Conservation (phyloP, 2,329 filamentous ascomycete species). For the Colletotrichum zoysiae region DNA sequence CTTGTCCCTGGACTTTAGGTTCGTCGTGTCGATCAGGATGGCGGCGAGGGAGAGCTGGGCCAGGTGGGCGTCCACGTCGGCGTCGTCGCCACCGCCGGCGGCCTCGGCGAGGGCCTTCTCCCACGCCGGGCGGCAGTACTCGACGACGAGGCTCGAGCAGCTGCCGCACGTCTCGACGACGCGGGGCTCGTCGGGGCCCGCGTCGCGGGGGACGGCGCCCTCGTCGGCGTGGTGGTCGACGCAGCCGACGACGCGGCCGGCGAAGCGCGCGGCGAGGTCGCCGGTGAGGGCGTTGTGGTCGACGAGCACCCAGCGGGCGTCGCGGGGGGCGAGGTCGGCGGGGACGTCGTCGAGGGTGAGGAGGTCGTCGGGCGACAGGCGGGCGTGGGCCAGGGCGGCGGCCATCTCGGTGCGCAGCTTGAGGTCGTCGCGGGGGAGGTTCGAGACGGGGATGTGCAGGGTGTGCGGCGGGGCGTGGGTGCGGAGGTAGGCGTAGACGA, state of each 20-base stretch:
- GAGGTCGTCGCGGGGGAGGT: conserved; percentile 77
- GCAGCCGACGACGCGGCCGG: conserved; percentile 69
- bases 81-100: conserved; percentile 42
- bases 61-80: conserved; percentile 66
- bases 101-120: conserved; percentile 64
- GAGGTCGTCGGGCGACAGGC: conserved; percentile 70
- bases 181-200: conserved; percentile 62
- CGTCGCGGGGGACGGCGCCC: conserved; percentile 59
- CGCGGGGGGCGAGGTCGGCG: conserved; percentile 60
- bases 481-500: conserved; percentile 81
- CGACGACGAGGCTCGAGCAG: conserved; percentile 77
- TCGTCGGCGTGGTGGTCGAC: conserved; percentile 88
- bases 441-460: conserved; percentile 79
- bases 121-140: conserved; percentile 71
- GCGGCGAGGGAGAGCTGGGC: conserved; percentile 77
- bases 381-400: conserved; percentile 72
- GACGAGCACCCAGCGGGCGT: conserved; percentile 79
- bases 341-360: conserved; percentile 70
- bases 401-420: conserved; percentile 79
- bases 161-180: conserved; percentile 77
- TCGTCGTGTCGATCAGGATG: conserved; percentile 79
- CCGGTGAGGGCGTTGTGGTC: conserved; percentile 84
- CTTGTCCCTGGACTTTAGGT: conserved; percentile 73
- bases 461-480: conserved; percentile 66
- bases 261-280: conserved; percentile 66